Evolutionary conservation across 2,329 filamentous ascomycete genomes (phyloP).

Genomic region (Rosellinia necatrix): DNA sequence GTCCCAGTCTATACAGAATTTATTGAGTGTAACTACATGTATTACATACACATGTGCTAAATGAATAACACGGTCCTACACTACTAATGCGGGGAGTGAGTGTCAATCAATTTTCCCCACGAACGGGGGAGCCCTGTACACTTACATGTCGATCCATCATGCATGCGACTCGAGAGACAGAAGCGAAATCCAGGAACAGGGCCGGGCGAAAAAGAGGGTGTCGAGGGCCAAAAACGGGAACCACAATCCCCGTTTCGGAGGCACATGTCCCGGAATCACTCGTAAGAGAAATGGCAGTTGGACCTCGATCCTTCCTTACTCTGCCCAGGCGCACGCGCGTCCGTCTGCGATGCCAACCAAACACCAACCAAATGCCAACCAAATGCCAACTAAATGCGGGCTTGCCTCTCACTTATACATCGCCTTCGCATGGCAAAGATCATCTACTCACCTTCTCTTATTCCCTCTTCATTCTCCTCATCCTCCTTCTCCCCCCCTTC

Average conservation of each 20-base stretch:
- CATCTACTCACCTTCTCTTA: not conserved
- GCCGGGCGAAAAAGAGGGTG: not conserved
- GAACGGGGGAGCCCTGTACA: conserved; percentile 13
- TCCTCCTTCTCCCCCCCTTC: conserved; percentile 7
- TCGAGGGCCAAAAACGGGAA: not conserved
- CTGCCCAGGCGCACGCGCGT: conserved; percentile 1
- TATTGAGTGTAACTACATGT: not conserved
- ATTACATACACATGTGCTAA: not conserved
- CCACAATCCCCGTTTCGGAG: conserved; percentile 20
- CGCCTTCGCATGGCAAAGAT: conserved; percentile 8
- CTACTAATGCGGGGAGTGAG: conserved; percentile 2
- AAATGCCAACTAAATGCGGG: conserved; percentile 4
- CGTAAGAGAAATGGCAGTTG: conserved; percentile 15
- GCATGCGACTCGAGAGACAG: conserved; percentile 13
- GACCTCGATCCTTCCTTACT: conserved; percentile 1
- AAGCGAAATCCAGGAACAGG: conserved; percentile 12
- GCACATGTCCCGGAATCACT: conserved; percentile 22
- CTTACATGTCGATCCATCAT: conserved; percentile 11
- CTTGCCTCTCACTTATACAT: too few relatives aligned
- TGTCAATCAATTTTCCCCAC: conserved; percentile 13
- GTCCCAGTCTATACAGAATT: too few relatives aligned
- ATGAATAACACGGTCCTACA: not conserved
- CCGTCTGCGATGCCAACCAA: not conserved
- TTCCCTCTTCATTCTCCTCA: conserved; percentile 2
- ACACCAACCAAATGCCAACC: not conserved